Conservation (phyloP, 2,329 filamentous ascomycete species). For the Nothophaeocryptopus gaeumannii region DNA sequence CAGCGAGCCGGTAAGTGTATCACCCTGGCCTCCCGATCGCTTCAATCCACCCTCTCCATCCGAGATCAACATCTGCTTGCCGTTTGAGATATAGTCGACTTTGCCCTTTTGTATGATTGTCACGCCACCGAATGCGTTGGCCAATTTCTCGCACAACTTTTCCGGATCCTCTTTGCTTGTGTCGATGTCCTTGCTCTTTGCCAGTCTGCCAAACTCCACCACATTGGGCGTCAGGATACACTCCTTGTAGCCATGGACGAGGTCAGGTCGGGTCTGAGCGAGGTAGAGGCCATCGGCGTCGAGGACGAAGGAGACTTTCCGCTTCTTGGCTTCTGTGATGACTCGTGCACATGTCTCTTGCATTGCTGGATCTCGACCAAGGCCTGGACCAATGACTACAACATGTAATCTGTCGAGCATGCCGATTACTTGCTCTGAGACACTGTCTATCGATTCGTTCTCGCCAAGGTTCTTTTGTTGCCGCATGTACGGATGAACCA, state of each 20-base stretch:
- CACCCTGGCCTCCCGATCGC: constrained; percentile 89
- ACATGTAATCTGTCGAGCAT: constrained; percentile 88
- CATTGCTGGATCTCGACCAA: constrained; percentile 87
- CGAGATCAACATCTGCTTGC: constrained; percentile 68
- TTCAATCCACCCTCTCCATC: constrained; percentile 81
- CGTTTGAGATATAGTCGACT: constrained; percentile 80
- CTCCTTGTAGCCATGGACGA: constrained; percentile 76
- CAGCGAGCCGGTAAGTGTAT: constrained; percentile 86
- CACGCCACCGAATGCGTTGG: constrained; percentile 76
- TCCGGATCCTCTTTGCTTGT: constrained; percentile 48
- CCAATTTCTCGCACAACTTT: constrained; percentile 66
- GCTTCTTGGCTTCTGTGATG: constrained; percentile 71
- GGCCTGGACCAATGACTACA: constrained; percentile 85
- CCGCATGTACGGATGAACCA: constrained; percentile 96
- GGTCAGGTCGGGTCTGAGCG: constrained; percentile 69
- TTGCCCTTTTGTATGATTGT: constrained; percentile 87
- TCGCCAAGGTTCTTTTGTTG: constrained; percentile 61
- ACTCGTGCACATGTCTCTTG: constrained; percentile 79
- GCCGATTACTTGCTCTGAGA: constrained; percentile 67
- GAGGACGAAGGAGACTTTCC: constrained; percentile 74
- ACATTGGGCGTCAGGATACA: constrained; percentile 94
- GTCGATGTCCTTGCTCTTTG: constrained; percentile 70
- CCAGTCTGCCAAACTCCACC: constrained; percentile 82
- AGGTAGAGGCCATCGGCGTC: constrained; percentile 87
- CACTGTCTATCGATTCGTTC: constrained; percentile 57